Evolutionary conservation across 192 early-diverging fungal genomes (phyloP).

Genomic region (Coemansia sp.): DNA sequence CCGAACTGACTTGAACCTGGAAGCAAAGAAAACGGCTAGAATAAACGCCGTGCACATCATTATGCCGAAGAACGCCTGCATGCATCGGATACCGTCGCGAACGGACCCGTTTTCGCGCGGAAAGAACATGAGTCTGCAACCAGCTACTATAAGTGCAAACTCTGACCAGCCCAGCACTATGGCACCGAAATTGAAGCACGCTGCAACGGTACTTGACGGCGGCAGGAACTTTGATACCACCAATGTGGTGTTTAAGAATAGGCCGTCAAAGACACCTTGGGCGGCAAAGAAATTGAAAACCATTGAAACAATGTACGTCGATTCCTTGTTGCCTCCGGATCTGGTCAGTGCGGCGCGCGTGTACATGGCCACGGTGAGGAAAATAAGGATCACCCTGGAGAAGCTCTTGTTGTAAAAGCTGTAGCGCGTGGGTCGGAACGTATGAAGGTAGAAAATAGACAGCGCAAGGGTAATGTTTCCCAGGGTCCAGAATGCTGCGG

Average conservation of each 20-base stretch:
- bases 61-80: conserved; percentile 13
- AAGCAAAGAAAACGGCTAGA: background rate
- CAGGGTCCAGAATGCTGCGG: conserved; percentile 13
- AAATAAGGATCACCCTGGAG: conserved; percentile 1
- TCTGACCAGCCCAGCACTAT: background rate
- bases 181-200: background rate
- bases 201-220: background rate
- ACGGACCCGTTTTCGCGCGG: background rate
- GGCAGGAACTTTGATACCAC: conserved; percentile 4
- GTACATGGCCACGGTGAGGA: conserved; percentile 11
- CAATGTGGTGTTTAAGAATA: background rate
- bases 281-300: conserved; percentile 18
- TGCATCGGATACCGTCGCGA: conserved; percentile 7
- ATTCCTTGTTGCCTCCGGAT: background rate
- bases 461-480: conserved; percentile 13
- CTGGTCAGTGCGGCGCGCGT: conserved; percentile 18
- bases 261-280: conserved; percentile 1
- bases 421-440: background rate
- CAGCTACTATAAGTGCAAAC: conserved; percentile 2
- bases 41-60: background rate
- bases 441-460: background rate
- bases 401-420: conserved; percentile 1
- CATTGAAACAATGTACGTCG: conserved; percentile 12
- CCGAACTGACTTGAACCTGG: conserved; percentile 2
- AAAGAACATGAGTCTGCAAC: conserved; percentile 4